These are phyloP conservation scores for Puccinia polysora DNA, from an alignment of 1,284 basidiomycete species.

Conservation along the genomic window DNA sequence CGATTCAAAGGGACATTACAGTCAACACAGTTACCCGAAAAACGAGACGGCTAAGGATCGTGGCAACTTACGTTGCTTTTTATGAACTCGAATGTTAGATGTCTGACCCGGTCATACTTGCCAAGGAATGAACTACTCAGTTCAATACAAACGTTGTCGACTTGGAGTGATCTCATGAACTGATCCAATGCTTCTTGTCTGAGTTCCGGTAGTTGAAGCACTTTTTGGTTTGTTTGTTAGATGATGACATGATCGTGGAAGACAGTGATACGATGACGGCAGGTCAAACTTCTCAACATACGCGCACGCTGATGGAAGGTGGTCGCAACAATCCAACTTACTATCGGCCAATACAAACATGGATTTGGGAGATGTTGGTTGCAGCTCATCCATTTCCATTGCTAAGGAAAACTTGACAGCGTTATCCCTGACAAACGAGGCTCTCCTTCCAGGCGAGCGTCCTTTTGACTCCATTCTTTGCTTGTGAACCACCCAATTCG, in stretches of 20 bases:
- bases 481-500: conserved; percentile 28
- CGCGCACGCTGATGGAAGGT: no score
- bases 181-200: conserved; percentile 40
- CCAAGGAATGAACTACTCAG: conserved; percentile 36
- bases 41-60: neutral
- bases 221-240: neutral
- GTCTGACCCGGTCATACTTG: conserved; percentile 33
- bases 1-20: neutral
- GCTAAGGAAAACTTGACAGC: conserved; percentile 40
- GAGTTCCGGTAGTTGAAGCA: conserved; percentile 36
- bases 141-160: conserved; percentile 38
- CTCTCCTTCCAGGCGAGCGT: conserved; percentile 7
- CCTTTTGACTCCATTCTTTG: conserved; percentile 39
- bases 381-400: conserved; percentile 32
- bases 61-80: conserved; percentile 30
- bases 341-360: conserved; percentile 42
- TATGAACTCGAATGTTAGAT: conserved; percentile 28
- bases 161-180: conserved; percentile 22
- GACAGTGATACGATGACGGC: no score
- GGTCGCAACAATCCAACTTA: no score
- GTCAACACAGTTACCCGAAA: neutral
- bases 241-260: no score
- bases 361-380: conserved; percentile 40
- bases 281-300: no score
- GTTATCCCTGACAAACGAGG: conserved; percentile 30